Conservation (phyloP, 805 yeast genomes). For the Cyberlindnera veronae region DNA sequence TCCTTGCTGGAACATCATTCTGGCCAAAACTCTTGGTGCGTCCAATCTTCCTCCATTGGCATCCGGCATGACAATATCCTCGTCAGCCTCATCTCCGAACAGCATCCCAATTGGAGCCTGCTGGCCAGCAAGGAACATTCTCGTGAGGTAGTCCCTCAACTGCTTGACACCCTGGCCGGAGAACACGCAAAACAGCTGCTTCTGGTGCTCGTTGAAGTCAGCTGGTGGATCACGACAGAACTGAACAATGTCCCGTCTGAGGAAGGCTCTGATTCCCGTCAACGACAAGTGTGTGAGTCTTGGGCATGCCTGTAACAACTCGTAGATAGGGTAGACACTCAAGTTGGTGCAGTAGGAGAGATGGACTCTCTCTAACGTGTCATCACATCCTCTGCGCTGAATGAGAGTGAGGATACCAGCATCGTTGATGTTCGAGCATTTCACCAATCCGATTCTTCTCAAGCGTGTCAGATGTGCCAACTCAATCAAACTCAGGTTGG, state of each 20-base stretch:
- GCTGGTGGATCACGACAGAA: slow-evolving; percentile 92
- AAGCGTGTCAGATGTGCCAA: slow-evolving; percentile 73
- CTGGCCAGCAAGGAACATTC: slow-evolving; percentile 20
- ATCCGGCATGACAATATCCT: too few species aligned
- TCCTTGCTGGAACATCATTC: too few species aligned
- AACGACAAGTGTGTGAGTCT: slow-evolving; percentile 84
- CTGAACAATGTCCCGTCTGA: slow-evolving; percentile 77
- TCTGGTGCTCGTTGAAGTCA: slow-evolving; percentile 85
- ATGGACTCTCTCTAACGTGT: slow-evolving; percentile 88
- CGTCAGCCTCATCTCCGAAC: too few species aligned
- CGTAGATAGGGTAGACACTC: slow-evolving; percentile 72
- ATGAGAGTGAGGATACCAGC: slow-evolving; percentile 71
- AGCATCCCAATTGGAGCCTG: too few species aligned
- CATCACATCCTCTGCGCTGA: slow-evolving; percentile 65
- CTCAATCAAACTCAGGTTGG: slow-evolving; percentile 77
- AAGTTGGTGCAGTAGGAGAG: slow-evolving; percentile 84
- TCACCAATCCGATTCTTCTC: slow-evolving; percentile 89
- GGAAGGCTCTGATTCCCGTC: slow-evolving; percentile 89
- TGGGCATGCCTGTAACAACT: slow-evolving; percentile 75
- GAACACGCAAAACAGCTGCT: slow-evolving; percentile 85
- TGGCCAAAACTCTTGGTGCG: too few species aligned
- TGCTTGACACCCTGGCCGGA: slow-evolving; percentile 84
- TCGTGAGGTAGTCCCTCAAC: slow-evolving; percentile 65
- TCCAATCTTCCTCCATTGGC: too few species aligned
- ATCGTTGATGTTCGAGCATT: slow-evolving; percentile 85